Evolutionary conservation across 2,329 filamentous ascomycete species (phyloP), one percentile per base, ranked within the genome.

Genomic region (Paracoccidioides brasiliensis): DNA sequence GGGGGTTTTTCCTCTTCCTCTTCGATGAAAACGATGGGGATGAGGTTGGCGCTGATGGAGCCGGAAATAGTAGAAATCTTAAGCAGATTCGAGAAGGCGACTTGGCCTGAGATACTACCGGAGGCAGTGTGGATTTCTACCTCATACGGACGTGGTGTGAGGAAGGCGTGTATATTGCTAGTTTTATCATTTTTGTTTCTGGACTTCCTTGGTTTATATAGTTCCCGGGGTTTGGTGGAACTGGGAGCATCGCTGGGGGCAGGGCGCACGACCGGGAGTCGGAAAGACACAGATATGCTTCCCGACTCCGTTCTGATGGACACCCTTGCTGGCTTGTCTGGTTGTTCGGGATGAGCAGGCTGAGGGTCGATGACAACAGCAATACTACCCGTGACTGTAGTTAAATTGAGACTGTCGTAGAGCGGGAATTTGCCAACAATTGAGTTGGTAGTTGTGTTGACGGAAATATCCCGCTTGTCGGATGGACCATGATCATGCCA

Each of bases 71-170:
- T 74, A 3, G 70, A 69, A 30, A 73, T 63, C 59, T 81, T 71
- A 4, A 69, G 65, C 44, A 77, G 73, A 30, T 73, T 69, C 1
- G 76, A 69, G 35, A 80, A 73, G 5, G 80, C 68, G 59, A 80
- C 70, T 52, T 72, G 69, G 71, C 66, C 68, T 5, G 56, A 57
- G 40, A 70, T 63, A 32, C 58, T 61, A n/a, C 68, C 68, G 22
- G 59, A 61, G 4, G 54, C 45, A 7, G 63, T 66, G 28, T 61
- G 57, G 48, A 70, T 66, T 41, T 67, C 61, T 15, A 66, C 60
- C 15, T 64, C 62, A 52, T 65, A 66, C 4, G 62, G 61, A 1
- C 64, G 62, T 22, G 59, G 57, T 4, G 58, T 60, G 54, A 61
- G 35, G 49, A 44, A 42, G 41, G 46, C 46, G 46, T 41, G 38